Percentiles rank a stretch among this genome's conserved stretches.
These are phyloP conservation scores for Zelopaecilomyces penicillatus DNA, from an alignment of 2,329 filamentous ascomycete genomes.

Conservation along the genomic window DNA sequence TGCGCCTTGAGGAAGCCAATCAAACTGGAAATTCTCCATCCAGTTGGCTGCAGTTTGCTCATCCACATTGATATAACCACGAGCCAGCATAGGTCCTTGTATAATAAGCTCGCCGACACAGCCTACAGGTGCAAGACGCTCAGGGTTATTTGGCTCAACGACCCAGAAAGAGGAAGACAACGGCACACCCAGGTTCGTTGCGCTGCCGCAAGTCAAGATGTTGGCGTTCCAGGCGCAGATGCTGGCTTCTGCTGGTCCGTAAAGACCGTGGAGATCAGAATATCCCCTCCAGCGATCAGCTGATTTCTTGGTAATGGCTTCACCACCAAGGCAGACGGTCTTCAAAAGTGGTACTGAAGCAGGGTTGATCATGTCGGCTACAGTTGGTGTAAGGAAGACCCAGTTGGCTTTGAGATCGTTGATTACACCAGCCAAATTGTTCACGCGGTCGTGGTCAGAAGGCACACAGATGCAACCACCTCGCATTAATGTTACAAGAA, in stretches of 20 bases:
- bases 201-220: neutral
- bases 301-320: neutral
- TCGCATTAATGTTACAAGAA: constrained; percentile 9
- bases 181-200: constrained; percentile 12
- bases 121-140: constrained; percentile 3
- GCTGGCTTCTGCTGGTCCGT: constrained; percentile 7
- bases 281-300: neutral
- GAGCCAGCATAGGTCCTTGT: constrained; percentile 3
- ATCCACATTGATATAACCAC: constrained; percentile 4
- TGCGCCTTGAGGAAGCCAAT: constrained; percentile 1
- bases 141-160: constrained; percentile 2
- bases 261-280: neutral
- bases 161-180: constrained; percentile 11
- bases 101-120: constrained; percentile 1
- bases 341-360: neutral
- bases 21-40: constrained; percentile 6
- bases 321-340: neutral
- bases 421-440: constrained; percentile 7
- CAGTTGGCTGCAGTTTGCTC: neutral
- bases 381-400: constrained; percentile 9
- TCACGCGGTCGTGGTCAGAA: constrained; percentile 7
- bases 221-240: constrained; percentile 8
- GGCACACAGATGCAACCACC: no score
- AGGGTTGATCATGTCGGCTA: constrained; percentile 4
- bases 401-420: constrained; percentile 5